Conservation (phyloP, 129 eudicot species). For the Flaveria robusta region DNA sequence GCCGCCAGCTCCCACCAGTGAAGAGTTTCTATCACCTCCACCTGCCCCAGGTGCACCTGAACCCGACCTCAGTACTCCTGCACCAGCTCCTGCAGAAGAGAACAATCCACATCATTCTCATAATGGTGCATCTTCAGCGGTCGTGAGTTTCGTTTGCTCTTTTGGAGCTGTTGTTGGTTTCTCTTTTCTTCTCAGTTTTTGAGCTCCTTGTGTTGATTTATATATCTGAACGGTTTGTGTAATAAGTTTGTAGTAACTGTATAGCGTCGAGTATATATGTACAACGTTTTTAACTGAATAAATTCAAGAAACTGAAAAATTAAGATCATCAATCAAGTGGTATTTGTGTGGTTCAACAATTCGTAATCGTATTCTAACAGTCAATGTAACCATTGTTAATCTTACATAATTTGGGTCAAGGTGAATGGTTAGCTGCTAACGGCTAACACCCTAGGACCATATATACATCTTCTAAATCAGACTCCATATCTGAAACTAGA, state of each 20-base stretch:
- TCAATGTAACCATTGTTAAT: conserved; percentile 2
- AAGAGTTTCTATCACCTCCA: conserved; percentile 48
- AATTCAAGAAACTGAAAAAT: neutral
- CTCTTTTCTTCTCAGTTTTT: conserved; percentile 42
- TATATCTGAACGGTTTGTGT: neutral
- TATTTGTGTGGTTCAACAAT: neutral
- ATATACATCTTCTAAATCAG: conserved; percentile 27
- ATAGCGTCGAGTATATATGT: conserved; percentile 11
- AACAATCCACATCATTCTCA: conserved; percentile 21
- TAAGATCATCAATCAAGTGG: neutral
- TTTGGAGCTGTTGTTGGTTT: conserved; percentile 54
- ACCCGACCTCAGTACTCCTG: conserved; percentile 48
- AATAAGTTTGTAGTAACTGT: conserved; percentile 41
- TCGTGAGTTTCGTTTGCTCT: conserved; percentile 30
- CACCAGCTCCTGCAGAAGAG: conserved; percentile 37
- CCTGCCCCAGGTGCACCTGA: conserved; percentile 32
- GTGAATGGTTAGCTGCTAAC: conserved; percentile 9
- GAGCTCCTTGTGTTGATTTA: conserved; percentile 11
- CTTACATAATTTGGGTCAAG: conserved; percentile 16
- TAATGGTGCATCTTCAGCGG: conserved; percentile 42
- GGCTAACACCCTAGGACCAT: conserved; percentile 24
- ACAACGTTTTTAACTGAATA: conserved; percentile 17
- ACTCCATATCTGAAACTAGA: conserved; percentile 26
- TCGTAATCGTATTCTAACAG: neutral
- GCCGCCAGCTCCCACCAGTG: conserved; percentile 35